phyloP scores from a whole-genome alignment of 306 rosid genomes.

The Lathyrus sativus region DNA sequence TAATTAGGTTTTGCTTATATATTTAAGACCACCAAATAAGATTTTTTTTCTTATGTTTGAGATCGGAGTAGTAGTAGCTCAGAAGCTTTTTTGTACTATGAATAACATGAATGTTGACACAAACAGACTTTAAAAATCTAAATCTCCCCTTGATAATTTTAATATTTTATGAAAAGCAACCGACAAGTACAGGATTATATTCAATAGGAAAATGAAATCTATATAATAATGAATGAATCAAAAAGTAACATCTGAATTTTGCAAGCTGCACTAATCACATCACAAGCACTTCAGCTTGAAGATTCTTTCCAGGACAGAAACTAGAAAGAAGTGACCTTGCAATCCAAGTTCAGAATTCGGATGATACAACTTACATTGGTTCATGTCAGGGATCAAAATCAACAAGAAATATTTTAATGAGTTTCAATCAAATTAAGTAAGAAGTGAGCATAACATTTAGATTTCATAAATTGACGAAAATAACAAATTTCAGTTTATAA shows the following conservation, averaged over 20 bases:
- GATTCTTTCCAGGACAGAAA: conserved; percentile 13
- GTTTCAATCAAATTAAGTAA: conserved; percentile 24
- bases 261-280: conserved; percentile 22
- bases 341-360: conserved; percentile 21
- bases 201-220: neutral
- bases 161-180: conserved; percentile 2
- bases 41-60: too few species aligned
- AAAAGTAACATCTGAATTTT: conserved; percentile 24
- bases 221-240: conserved; percentile 23
- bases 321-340: conserved; percentile 29
- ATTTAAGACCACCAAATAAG: too few species aligned
- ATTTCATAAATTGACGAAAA: conserved; percentile 21
- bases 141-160: conserved; percentile 1
- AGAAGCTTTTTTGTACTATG: conserved; percentile 1
- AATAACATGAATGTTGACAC: conserved; percentile 2
- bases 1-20: too few species aligned
- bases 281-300: conserved; percentile 6
- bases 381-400: conserved; percentile 32
- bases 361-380: conserved; percentile 19
- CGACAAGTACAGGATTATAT: conserved; percentile 6
- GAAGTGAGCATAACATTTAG: conserved; percentile 16
- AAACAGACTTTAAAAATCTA: conserved; percentile 21
- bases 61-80: neutral
- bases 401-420: conserved; percentile 23
- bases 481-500: conserved; percentile 23